phyloP scores from a whole-genome alignment of 164 flowering plant species.

The Chloranthus sessilifolius region DNA sequence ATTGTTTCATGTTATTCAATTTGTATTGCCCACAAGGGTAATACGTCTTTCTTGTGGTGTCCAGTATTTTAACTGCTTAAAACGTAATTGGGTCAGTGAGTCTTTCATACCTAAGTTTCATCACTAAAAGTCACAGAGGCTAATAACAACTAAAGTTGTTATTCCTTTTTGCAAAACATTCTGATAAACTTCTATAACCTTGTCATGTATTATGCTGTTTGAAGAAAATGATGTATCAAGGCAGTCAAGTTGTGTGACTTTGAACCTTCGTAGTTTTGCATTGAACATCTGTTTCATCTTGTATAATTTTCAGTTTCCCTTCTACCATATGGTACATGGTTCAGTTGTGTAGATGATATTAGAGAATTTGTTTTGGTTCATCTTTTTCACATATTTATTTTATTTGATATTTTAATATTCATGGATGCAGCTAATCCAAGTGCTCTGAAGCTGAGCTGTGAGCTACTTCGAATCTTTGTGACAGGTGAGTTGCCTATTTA shows the following conservation, averaged over 20 bases:
- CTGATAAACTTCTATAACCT: too few species aligned
- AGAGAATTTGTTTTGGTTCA: background rate
- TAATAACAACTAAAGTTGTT: too few species aligned
- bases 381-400: background rate
- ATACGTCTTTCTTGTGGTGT: too few species aligned
- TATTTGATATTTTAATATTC: too few species aligned
- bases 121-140: too few species aligned
- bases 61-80: too few species aligned
- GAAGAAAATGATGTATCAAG: background rate
- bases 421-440: constrained; percentile 67
- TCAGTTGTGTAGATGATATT: background rate
- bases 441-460: constrained; percentile 77
- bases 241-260: background rate
- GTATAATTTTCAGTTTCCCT: background rate
- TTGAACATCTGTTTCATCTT: background rate
- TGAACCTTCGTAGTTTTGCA: background rate
- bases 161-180: too few species aligned
- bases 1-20: too few species aligned
- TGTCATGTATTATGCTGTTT: too few species aligned
- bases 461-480: constrained; percentile 67
- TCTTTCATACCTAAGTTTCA: too few species aligned
- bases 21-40: too few species aligned
- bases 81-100: too few species aligned
- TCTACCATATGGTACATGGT: background rate
- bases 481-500: constrained; percentile 37